phyloP scores from a whole-genome alignment of 192 early-diverging fungal species.

The Gonapodya prolifera region DNA sequence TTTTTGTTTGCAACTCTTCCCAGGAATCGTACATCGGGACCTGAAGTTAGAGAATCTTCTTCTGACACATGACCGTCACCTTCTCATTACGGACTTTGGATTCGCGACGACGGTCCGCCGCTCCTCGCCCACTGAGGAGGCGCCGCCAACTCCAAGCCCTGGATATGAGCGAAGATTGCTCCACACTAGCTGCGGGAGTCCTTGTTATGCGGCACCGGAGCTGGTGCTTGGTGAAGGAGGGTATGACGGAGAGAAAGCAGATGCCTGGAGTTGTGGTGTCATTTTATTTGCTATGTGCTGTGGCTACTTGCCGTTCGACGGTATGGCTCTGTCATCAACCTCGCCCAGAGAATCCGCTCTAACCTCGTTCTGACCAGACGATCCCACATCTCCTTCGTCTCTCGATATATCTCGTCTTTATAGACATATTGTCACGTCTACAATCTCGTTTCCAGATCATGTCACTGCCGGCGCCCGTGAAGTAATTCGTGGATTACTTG shows the following conservation, averaged over 20 bases:
- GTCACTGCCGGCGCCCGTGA: not conserved
- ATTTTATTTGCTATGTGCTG: slow-evolving; percentile 41
- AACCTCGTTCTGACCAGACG: not conserved
- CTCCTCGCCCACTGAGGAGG: not conserved
- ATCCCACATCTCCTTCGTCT: not conserved
- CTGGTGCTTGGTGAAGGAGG: slow-evolving; percentile 92
- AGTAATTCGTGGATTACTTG: not conserved
- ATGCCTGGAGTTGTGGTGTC: slow-evolving; percentile 98
- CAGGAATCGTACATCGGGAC: slow-evolving; percentile 33
- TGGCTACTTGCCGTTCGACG: slow-evolving; percentile 13
- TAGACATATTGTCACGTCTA: not conserved
- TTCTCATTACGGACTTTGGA: slow-evolving; percentile 33
- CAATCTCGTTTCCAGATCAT: not conserved
- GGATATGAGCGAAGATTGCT: slow-evolving; percentile 15
- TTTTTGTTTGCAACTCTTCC: not conserved
- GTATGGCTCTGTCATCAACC: not conserved
- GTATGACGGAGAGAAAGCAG: slow-evolving; percentile 90
- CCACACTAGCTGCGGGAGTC: slow-evolving; percentile 91
- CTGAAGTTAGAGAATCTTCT: slow-evolving; percentile 32
- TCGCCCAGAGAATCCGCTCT: not conserved
- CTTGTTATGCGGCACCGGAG: slow-evolving; percentile 98
- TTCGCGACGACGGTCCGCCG: slow-evolving; percentile 18
- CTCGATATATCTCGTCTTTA: not conserved
- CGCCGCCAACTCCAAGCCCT: not conserved
- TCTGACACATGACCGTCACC: slow-evolving; percentile 18